These are phyloP conservation scores for Thielaviopsis ethacetica DNA, from an alignment of 2,329 filamentous ascomycete genomes.

Conservation along the genomic window DNA sequence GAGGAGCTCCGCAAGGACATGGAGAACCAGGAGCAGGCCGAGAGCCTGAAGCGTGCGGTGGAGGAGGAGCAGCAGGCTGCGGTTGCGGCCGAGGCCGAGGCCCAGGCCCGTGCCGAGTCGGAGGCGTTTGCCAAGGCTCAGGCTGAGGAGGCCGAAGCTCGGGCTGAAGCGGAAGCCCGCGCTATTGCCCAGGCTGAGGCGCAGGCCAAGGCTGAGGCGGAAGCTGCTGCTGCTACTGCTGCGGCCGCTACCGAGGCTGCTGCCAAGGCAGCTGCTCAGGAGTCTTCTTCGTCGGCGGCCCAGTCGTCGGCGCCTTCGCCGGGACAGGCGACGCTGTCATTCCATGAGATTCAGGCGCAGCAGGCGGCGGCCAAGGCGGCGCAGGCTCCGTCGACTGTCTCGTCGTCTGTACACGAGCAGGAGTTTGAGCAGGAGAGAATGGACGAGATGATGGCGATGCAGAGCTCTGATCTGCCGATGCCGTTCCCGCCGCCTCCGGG, in stretches of 20 bases:
- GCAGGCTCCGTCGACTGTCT: neutral
- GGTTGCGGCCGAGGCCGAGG: conserved; percentile 14
- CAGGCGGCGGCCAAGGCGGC: neutral
- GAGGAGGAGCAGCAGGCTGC: conserved; percentile 20
- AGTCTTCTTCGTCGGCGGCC: too few species aligned
- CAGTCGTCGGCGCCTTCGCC: neutral
- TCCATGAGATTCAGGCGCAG: neutral
- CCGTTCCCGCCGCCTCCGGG: conserved; percentile 45
- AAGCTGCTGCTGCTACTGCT: neutral
- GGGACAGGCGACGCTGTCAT: neutral
- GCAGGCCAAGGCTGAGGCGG: neutral
- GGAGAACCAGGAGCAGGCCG: conserved; percentile 38
- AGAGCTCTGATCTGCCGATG: conserved; percentile 50
- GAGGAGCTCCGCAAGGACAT: conserved; percentile 60
- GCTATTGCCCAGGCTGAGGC: neutral
- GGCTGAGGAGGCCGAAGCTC: neutral
- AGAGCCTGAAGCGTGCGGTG: conserved; percentile 26
- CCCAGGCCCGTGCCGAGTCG: neutral
- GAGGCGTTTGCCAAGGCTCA: conserved; percentile 1
- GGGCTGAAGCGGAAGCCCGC: too few species aligned
- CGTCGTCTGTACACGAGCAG: neutral
- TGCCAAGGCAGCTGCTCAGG: neutral
- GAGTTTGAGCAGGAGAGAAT: neutral
- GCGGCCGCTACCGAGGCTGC: neutral
- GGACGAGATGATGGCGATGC: neutral